Evolutionary conservation across 305 asterid species (phyloP).

Genomic region (Stenogyne calaminthoides): DNA sequence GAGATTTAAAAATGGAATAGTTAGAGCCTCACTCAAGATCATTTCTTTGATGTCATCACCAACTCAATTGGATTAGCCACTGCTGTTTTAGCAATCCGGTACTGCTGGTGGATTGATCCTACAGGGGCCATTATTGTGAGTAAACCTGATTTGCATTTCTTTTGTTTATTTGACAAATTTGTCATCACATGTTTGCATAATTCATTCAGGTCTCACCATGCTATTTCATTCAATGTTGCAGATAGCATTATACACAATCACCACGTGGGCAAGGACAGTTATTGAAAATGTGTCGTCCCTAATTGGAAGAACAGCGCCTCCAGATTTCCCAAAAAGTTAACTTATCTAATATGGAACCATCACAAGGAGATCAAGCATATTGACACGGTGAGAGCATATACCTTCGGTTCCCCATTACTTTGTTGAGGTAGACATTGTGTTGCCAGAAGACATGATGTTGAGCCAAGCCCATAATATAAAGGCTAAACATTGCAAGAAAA

Average conservation of each 20-base stretch:
- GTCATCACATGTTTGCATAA: too few species aligned
- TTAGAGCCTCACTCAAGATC: constrained; percentile 91
- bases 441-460: constrained; percentile 61
- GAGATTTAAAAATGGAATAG: constrained; percentile 82
- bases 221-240: constrained; percentile 31
- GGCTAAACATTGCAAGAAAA: constrained; percentile 65
- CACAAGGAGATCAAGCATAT: constrained; percentile 55
- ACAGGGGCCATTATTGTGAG: constrained; percentile 80
- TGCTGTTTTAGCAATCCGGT: constrained; percentile 76
- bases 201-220: neutral
- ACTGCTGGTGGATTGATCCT: constrained; percentile 95
- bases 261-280: constrained; percentile 92
- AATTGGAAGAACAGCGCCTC: constrained; percentile 93
- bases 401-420: constrained; percentile 69
- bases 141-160: neutral
- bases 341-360: constrained; percentile 91
- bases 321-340: constrained; percentile 81
- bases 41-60: constrained; percentile 87
- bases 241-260: constrained; percentile 87
- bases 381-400: constrained; percentile 69
- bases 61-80: constrained; percentile 82
- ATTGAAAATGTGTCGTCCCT: constrained; percentile 76
- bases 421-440: constrained; percentile 70
- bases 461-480: constrained; percentile 59
- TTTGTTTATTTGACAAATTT: neutral